Base-by-base conservation (phyloP, 176 grass and related monocot genomes). In the Paspalum notatum region DNA sequence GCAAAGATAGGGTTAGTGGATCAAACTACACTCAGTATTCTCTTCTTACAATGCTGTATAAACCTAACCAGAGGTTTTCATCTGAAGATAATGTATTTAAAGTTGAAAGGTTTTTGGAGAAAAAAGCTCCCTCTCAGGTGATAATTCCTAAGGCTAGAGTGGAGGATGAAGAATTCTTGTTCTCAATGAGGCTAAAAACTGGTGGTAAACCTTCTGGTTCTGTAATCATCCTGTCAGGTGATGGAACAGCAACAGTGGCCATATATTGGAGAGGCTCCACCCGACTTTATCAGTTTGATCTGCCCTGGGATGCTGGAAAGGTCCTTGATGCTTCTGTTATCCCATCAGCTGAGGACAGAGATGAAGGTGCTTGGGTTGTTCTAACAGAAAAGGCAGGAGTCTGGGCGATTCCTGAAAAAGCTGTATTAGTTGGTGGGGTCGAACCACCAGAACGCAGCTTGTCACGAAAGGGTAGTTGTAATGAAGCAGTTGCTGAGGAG, bases 391-490 rank as follows among this genome's bases (percentile, higher is more conserved):
- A 89, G 63, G 96, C 92, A 84, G 96, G 96, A 73, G 47, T 93
- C 82, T 98, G 96, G 92, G 90, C 88, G 64, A 93, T 98, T 79
- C 96, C 92, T 86, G 96, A 98, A 89, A 98, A 98, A 27, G 92
- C 96, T 85, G 88, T 98, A 79, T 87, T 95, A 87, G 87, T 95
- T 88, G 96, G 96, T 89, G 96, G 92, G 37, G 96, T 98, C 84
- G 88, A 98, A 54, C 96, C 96, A 47, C 96, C 96, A 50, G 96
- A 98, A 25, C 89, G 90, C 74, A 98, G 96, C 76, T 98, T 98
- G 75, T 98, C 96, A 79, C 88, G 92, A 73, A 98, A 95, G 83
- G 96, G 92, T 62, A 98, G 96, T 75, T 89, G 90, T 64, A 98
- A 95, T 84, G 96, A 95, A 87, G 79, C 81, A 13, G 81, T 92